These are phyloP conservation scores for Blastobotrys petasosporus DNA, from an alignment of 1,139 yeast genomes.

Conservation along the genomic window DNA sequence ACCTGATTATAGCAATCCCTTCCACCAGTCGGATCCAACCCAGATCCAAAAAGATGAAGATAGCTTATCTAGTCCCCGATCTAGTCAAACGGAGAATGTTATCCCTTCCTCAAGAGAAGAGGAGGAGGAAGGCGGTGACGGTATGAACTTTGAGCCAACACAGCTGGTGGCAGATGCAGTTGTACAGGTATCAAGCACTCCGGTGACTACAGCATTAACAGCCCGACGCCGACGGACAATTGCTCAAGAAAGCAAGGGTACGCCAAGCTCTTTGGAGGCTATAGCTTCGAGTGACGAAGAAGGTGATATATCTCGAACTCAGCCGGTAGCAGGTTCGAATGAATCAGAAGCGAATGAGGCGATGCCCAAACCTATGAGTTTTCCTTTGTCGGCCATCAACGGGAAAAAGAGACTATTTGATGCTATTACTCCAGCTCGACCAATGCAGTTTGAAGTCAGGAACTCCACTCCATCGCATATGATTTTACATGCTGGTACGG, in stretches of 20 bases:
- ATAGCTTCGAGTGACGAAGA: constrained; percentile 6
- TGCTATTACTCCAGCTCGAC: constrained; percentile 5
- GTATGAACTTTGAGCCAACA: too few relatives aligned
- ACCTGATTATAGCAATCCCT: too few relatives aligned
- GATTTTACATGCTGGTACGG: constrained; percentile 2
- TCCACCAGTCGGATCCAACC: too few relatives aligned
- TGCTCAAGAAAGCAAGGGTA: not conserved
- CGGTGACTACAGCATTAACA: not conserved
- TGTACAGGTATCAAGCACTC: constrained; percentile 8
- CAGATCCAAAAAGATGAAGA: too few relatives aligned
- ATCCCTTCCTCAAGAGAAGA: too few relatives aligned
- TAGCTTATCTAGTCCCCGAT: too few relatives aligned
- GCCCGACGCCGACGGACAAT: not conserved
- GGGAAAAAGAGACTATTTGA: constrained; percentile 6
- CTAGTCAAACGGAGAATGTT: too few relatives aligned
- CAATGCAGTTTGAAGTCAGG: constrained; percentile 4
- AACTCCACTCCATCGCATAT: not conserved
- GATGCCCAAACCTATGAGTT: not conserved
- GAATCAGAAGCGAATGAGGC: not conserved
- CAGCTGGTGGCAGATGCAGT: not conserved
- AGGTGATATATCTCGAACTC: not conserved
- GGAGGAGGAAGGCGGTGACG: too few relatives aligned
- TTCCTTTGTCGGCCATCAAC: not conserved
- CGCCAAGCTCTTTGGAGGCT: constrained; percentile 3
- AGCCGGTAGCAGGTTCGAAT: not conserved